phyloP scores from a whole-genome alignment of 148 eudicot genomes.

The Rhododendron simsii region DNA sequence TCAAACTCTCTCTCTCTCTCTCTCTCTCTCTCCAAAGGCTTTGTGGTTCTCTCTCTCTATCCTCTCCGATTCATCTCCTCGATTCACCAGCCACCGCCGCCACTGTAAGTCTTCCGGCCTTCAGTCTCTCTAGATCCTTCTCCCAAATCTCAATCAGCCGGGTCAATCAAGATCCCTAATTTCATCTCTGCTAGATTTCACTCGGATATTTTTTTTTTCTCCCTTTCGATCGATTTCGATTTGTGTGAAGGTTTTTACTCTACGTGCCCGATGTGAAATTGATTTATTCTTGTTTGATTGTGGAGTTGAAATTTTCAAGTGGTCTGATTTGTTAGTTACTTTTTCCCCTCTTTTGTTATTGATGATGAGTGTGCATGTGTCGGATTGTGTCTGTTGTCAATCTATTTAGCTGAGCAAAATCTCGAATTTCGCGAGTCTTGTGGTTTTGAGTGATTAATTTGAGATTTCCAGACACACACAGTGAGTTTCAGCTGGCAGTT shows the following conservation, averaged over 20 bases:
- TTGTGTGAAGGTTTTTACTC: background rate
- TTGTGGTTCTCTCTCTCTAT: conserved; percentile 2
- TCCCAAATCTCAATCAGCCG: background rate
- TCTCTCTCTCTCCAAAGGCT: background rate
- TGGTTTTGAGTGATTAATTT: background rate
- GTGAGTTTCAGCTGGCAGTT: background rate
- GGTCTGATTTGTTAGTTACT: background rate
- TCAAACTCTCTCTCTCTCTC: background rate
- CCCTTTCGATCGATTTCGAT: background rate
- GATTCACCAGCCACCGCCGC: conserved; percentile 5
- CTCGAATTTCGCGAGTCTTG: background rate
- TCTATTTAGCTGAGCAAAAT: background rate
- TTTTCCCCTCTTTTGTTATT: background rate
- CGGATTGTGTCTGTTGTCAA: background rate
- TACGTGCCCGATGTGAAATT: background rate
- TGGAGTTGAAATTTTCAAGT: background rate
- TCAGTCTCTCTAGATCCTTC: background rate
- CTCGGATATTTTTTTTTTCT: too few species aligned
- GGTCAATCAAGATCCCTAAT: conserved; percentile 3
- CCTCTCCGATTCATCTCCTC: conserved; percentile 8
- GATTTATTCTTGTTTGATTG: background rate
- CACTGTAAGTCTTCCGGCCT: conserved; percentile 4
- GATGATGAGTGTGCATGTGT: background rate
- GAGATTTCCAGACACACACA: background rate
- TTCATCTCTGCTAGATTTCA: background rate